Evolutionary conservation across 2,329 filamentous ascomycete genomes (phyloP), one percentile per base, ranked within the genome.

Genomic region (Pseudogymnoascus verrucosus): DNA sequence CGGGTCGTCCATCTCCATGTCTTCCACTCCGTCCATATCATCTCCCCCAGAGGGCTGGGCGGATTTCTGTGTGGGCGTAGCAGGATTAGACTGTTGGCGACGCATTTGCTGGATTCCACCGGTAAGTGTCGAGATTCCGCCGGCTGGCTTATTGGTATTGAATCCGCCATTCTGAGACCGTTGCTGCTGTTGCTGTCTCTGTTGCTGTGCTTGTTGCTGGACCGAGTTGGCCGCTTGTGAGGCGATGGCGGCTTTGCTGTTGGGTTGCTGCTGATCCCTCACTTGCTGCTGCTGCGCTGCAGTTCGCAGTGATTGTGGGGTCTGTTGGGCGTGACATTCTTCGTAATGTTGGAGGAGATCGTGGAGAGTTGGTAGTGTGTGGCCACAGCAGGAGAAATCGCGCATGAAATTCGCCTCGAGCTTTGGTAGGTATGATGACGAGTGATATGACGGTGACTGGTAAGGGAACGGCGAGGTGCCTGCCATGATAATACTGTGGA

Each of bases 361-460:
- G 78, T 99, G 95, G 69, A 99, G 84, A 61, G 93, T 96, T 23
- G 93, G 89, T 69, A 97, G 83, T 34, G 89, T 93, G 71, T 91
- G 85, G 71, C 92, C 92, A 77, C 95, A 99, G 79, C 95, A 99
- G 62, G 89, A 89, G 77, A 98, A 98, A 78, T 98, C 93, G 76
- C 89, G 89, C 91, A 98, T 96, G 76, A 97, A 99, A 73, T 93
- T 95, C 66, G 93, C 93, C 77, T 99, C 95, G 73, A 97, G 86
- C 76, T 96, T 97, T 8, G 93, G 93, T 1, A 97, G 84, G 74
- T 98, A 98, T 26, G 95, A 98, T 5, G 93, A 96, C 0, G 93
- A 98, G 76, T 98, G 93, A 71, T 91, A 96, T 1, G 93, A 97
- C 0, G 95, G 91, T n/a, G 93, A 96, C 75, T 93, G 89, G 71